Base-by-base conservation (phyloP, 805 yeast species). In the Clavispora vitiphila region DNA sequence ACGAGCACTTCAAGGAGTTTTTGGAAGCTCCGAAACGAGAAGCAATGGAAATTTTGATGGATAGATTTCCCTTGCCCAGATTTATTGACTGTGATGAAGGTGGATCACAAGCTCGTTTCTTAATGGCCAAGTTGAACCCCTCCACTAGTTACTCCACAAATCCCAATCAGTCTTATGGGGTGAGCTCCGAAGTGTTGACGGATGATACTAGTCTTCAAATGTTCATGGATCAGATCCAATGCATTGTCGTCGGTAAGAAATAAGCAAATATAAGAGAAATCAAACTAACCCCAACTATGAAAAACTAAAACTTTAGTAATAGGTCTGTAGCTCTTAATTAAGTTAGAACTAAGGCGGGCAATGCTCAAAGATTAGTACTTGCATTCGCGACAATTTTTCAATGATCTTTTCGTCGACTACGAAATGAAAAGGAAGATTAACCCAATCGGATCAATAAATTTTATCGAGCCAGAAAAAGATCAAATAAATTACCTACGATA, bases 31-130 rank as follows among this genome's bases (percentile, higher is more conserved):
- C 88, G 14, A 76, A 80, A 51, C 60, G 65, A 42, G 87, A 81
- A 51, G 87, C 86, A 9, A 79, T 82, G 45, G 81, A 77, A 37
- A 68, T 82, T 25, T 65, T 81, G 30, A 68, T 77, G 46, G 87
- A 81, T 52, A 63, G 88, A 51, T 81, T 78, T 67, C 88, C 88
- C 40, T 67, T 81, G 47, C 88, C 88, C 5, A 68, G 88, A 53
- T 81, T 80, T 50, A 79, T 81, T 40, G 86, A 81, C 55, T 79
- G 86, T 20, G 86, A 81, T 51, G 86, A 81, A 57, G 86, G 86
- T 41, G 87, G 86, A 3, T 80, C 86, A 0, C 88, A 81, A 55
- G 86, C 87, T 0, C 71, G 88, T 60, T 81, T 81, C 57, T 65
- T 81, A 42, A 77, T 78, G 71, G 81, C 86, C 3, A 81, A 81